A percentile compares a stretch with the other conserved stretches of the same genome.
Evolutionary conservation across 306 rosid genomes (phyloP).

Genomic region (Biancaea sappan): DNA sequence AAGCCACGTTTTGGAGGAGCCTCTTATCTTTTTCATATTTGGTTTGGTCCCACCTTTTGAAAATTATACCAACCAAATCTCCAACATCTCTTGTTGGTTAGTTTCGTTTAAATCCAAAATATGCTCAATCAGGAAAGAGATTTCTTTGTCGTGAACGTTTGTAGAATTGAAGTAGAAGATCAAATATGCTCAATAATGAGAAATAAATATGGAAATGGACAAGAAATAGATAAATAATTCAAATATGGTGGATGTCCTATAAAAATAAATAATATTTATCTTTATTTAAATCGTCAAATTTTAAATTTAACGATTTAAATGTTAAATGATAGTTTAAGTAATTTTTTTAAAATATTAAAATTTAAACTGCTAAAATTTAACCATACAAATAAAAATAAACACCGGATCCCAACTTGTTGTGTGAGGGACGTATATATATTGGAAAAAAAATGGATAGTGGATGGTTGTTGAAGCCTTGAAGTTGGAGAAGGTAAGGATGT

Average conservation of each 20-base stretch:
- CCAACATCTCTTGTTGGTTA: neutral
- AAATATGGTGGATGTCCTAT: too few species aligned
- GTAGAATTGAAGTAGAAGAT: neutral
- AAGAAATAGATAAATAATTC: too few species aligned
- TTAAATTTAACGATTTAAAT: too few species aligned
- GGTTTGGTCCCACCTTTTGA: constrained; percentile 38
- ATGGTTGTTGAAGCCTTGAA: constrained; percentile 28
- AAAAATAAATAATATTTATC: too few species aligned
- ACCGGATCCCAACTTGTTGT: too few species aligned
- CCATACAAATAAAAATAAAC: too few species aligned
- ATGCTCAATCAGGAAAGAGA: neutral
- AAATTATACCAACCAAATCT: neutral
- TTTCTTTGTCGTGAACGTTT: neutral
- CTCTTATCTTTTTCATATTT: constrained; percentile 22
- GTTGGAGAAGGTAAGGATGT: constrained; percentile 34
- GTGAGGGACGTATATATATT: neutral
- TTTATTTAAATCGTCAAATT: too few species aligned
- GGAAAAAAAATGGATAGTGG: neutral
- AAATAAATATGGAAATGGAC: too few species aligned
- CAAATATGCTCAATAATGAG: neutral
- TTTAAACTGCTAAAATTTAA: too few species aligned
- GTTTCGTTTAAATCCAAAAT: constrained; percentile 37
- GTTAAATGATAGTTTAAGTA: too few species aligned
- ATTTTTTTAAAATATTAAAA: too few species aligned
- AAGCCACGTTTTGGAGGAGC: constrained; percentile 25